Conservation (phyloP, 169 alveolate genomes). For the Plasmodium falciparum region DNA sequence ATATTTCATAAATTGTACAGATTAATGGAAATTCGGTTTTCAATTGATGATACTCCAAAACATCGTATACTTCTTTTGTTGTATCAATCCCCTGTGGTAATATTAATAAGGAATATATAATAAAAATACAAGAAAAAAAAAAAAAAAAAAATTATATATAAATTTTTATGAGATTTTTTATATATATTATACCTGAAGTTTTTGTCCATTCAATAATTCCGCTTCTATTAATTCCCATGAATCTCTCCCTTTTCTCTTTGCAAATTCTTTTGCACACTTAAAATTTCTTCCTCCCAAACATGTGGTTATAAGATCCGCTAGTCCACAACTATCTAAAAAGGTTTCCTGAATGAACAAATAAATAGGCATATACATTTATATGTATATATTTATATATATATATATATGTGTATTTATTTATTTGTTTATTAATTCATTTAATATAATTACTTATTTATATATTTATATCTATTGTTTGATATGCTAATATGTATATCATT, state of each 20-base stretch:
- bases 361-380: neutral
- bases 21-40: slow-evolving; percentile 50
- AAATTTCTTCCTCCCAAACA: slow-evolving; percentile 94
- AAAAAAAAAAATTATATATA: neutral
- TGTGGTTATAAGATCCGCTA: slow-evolving; percentile 94
- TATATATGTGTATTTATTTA: neutral
- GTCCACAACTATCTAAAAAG: slow-evolving; percentile 93
- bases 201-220: slow-evolving; percentile 93
- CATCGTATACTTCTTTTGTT: slow-evolving; percentile 45
- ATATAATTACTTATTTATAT: slow-evolving; percentile 7
- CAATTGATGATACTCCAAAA: slow-evolving; percentile 48
- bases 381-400: neutral
- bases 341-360: slow-evolving; percentile 83
- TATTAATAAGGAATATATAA: neutral
- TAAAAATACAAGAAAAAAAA: neutral
- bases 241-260: slow-evolving; percentile 86
- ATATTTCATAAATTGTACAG: slow-evolving; percentile 56
- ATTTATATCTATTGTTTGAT: neutral
- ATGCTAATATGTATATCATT: neutral
- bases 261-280: slow-evolving; percentile 93
- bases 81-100: slow-evolving; percentile 47
- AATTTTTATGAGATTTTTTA: neutral
- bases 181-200: slow-evolving; percentile 84
- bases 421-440: neutral
- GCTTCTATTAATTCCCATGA: slow-evolving; percentile 91